Percentiles rank a stretch among this genome's conserved stretches.
Conservation (phyloP, 2,329 filamentous ascomycete species). For the Aspergillus alliaceus region DNA sequence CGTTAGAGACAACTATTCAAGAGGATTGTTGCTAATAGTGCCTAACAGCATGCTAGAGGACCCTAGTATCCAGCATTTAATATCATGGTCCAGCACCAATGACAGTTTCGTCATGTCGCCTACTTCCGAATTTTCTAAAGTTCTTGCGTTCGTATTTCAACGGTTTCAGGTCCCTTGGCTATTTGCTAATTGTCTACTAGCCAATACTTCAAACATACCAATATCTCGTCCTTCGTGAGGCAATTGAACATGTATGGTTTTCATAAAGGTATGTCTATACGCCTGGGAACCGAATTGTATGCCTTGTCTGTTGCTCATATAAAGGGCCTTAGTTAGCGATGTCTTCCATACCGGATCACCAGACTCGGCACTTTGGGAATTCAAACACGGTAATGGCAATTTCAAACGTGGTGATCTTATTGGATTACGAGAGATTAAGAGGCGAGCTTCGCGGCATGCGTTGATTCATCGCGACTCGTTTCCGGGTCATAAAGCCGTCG, state of each 20-base stretch:
- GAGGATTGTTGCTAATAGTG: slow-evolving; percentile 17
- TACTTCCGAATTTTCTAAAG: slow-evolving; percentile 95
- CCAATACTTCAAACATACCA: slow-evolving; percentile 99
- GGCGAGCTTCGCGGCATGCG: slow-evolving; percentile 86
- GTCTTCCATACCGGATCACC: slow-evolving; percentile 95
- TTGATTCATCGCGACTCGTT: slow-evolving; percentile 91
- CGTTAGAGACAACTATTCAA: neutral
- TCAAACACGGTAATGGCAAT: slow-evolving; percentile 95
- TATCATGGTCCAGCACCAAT: slow-evolving; percentile 90
- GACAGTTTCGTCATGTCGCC: slow-evolving; percentile 99
- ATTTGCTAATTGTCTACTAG: slow-evolving; percentile 48
- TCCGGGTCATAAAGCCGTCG: slow-evolving; percentile 70
- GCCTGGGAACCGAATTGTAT: neutral
- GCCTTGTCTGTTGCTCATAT: slow-evolving; percentile 9
- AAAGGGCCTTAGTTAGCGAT: slow-evolving; percentile 72
- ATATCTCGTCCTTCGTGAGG: slow-evolving; percentile 96
- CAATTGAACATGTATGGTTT: slow-evolving; percentile 99
- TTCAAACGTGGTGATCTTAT: slow-evolving; percentile 94
- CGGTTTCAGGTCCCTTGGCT: neutral
- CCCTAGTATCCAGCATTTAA: slow-evolving; percentile 85
- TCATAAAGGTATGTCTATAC: slow-evolving; percentile 76
- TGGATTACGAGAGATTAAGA: slow-evolving; percentile 90
- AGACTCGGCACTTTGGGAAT: slow-evolving; percentile 95
- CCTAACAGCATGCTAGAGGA: slow-evolving; percentile 88
- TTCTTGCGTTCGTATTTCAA: slow-evolving; percentile 75